Base-by-base conservation (phyloP, 805 yeast species). In the Candida golubevii region DNA sequence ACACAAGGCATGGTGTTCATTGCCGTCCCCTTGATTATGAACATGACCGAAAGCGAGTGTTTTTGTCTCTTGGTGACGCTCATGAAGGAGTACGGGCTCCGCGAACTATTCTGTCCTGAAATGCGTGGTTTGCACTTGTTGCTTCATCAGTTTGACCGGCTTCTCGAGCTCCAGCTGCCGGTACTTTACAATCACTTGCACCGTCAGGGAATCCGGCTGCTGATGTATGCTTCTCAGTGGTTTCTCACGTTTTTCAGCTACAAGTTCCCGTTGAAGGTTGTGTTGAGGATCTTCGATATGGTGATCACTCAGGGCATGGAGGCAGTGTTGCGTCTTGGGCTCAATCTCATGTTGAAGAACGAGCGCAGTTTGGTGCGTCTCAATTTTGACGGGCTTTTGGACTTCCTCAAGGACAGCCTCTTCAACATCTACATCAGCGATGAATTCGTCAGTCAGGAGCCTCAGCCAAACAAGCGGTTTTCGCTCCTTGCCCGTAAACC, bases 201-300 rank as follows among this genome's bases (percentile, higher is more conserved):
- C 26, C 80, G 89, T 50, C 95, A 91, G 63, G 97, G 97, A 6
- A 81, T 93, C 23, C 78, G 83, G 48, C 85, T 96, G 3, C 84
- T 95, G 18, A 91, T 91, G 98, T 93, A 88, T 70, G 98, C 97
- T 0, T 83, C 96, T 1, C 98, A 93, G 65, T 93, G 99, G 99
- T 91, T 93, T 59, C 74, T 93, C 55, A 93, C 98, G 0, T 76
- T 93, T 52, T 93, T 93, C 66, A 95, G 96, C 7, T 93, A 93
- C 70, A 88, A 88, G 61, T 91, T 93, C 62, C 98, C 99, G 12
- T 69, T 90, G 40, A 86, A 82, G 45, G 83, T 91, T 60, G 97
- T 93, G 23, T 67, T 88, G 51, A 74, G 97, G 49, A 87, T 93
- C 34, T 88, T 79, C 62, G 99, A 93, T 66, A 78, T 88, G 48